Evolutionary conservation across 1,284 basidiomycete species (phyloP).

Genomic region (Butyriboletus regius): DNA sequence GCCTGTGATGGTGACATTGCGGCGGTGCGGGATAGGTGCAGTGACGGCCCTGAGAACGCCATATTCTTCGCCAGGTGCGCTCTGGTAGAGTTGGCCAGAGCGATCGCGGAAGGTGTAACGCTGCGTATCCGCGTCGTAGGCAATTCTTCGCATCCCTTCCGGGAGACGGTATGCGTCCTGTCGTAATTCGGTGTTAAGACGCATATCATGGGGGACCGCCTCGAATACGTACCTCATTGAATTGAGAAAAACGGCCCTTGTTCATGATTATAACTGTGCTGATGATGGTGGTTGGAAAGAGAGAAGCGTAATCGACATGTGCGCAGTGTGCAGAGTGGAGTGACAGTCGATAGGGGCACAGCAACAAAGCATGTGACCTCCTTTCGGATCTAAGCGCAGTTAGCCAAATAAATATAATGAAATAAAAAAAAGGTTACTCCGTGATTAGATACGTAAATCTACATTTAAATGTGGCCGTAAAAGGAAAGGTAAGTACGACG

Average conservation of each 20-base stretch:
- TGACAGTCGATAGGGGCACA: background rate
- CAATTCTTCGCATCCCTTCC: slow-evolving; percentile 44
- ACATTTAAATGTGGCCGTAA: background rate
- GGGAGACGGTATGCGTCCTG: slow-evolving; percentile 48
- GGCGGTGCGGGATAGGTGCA: slow-evolving; percentile 17
- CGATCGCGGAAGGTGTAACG: slow-evolving; percentile 46
- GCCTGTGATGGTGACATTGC: slow-evolving; percentile 28
- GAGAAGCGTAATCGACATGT: background rate
- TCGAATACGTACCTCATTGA: slow-evolving; percentile 32
- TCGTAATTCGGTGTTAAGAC: slow-evolving; percentile 2
- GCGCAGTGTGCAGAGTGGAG: too few relatives aligned
- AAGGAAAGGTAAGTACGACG: background rate
- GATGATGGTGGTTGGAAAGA: slow-evolving; percentile 13
- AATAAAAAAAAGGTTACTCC: too few relatives aligned
- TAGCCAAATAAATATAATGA: too few relatives aligned
- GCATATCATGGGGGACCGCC: background rate
- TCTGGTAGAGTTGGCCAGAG: slow-evolving; percentile 40
- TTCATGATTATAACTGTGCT: background rate
- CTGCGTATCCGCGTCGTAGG: slow-evolving; percentile 48
- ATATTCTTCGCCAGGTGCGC: slow-evolving; percentile 40
- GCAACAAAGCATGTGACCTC: background rate
- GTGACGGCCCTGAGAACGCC: slow-evolving; percentile 39
- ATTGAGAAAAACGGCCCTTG: slow-evolving; percentile 34
- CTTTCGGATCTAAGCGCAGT: too few relatives aligned
- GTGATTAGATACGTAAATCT: too few relatives aligned